These are phyloP conservation scores for Pseudogymnoascus sp. DNA, from an alignment of 2,329 filamentous ascomycete species.

Conservation along the genomic window DNA sequence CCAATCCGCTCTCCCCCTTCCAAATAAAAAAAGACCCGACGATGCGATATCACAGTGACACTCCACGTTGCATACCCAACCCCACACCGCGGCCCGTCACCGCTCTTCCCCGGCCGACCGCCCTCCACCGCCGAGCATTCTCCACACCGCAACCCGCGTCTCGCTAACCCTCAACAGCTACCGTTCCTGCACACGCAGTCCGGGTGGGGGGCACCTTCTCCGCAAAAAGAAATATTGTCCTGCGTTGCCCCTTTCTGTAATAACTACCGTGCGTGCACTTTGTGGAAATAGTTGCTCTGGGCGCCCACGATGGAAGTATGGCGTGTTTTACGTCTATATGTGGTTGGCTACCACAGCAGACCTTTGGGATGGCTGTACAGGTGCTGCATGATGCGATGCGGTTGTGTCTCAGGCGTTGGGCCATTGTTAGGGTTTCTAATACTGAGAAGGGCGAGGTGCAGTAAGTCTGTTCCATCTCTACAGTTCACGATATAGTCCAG, in stretches of 20 bases:
- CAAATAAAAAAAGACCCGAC: too few species aligned
- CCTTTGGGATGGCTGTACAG: background rate
- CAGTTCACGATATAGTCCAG: background rate
- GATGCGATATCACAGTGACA: background rate
- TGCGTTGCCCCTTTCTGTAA: background rate
- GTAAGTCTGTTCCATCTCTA: background rate
- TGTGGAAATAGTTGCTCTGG: background rate
- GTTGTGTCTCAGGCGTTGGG: background rate
- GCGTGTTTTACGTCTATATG: background rate
- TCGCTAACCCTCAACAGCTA: background rate
- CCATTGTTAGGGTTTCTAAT: background rate
- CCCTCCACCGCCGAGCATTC: background rate
- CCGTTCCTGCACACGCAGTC: background rate
- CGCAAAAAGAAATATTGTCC: constrained; percentile 3
- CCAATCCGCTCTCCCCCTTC: background rate
- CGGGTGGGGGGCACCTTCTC: background rate
- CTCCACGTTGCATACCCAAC: background rate
- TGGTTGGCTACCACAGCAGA: background rate
- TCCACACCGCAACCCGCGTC: background rate
- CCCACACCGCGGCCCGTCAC: constrained; percentile 6
- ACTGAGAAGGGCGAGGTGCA: background rate
- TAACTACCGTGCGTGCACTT: background rate
- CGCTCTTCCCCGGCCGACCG: constrained; percentile 6
- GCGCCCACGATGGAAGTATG: too few species aligned
- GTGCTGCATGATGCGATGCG: background rate